These are phyloP conservation scores for Moesziomyces parantarcticus DNA, from an alignment of 1,284 basidiomycete species.

Conservation along the genomic window DNA sequence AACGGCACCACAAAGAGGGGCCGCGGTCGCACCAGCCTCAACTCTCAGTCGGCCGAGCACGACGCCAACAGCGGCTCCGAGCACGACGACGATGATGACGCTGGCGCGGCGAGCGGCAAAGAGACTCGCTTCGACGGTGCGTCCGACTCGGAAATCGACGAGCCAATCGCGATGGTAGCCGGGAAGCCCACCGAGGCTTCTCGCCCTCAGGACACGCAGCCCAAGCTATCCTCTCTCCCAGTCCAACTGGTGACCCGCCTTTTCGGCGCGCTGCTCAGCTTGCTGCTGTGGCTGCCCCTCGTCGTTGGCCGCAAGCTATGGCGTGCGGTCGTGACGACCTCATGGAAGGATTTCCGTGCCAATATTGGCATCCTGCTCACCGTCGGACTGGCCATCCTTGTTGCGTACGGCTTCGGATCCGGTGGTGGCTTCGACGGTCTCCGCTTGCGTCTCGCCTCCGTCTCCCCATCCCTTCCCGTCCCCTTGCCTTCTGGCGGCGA, in stretches of 20 bases:
- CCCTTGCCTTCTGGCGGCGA: background rate
- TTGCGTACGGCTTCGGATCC: background rate
- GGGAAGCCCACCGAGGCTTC: background rate
- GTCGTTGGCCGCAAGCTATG: constrained; percentile 1
- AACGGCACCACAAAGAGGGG: constrained; percentile 8
- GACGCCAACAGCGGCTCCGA: constrained; percentile 18
- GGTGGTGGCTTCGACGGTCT: background rate
- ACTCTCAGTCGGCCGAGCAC: constrained; percentile 3
- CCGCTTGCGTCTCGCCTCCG: background rate
- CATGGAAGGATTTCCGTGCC: background rate
- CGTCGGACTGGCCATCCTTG: background rate
- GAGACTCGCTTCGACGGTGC: constrained; percentile 39
- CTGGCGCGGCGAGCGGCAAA: constrained; percentile 36
- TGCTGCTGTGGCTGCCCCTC: constrained; percentile 2
- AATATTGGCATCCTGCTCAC: background rate
- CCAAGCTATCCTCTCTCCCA: background rate
- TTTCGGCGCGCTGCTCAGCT: background rate
- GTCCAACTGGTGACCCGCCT: background rate
- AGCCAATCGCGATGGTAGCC: background rate
- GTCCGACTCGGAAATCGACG: constrained; percentile 14
- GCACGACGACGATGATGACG: constrained; percentile 19
- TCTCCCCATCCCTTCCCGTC: background rate
- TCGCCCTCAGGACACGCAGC: background rate
- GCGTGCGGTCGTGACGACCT: background rate
- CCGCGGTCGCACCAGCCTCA: constrained; percentile 14